Evolutionary conservation across 2,329 filamentous ascomycete species (phyloP).

Genomic region (Arthroderma sp.): DNA sequence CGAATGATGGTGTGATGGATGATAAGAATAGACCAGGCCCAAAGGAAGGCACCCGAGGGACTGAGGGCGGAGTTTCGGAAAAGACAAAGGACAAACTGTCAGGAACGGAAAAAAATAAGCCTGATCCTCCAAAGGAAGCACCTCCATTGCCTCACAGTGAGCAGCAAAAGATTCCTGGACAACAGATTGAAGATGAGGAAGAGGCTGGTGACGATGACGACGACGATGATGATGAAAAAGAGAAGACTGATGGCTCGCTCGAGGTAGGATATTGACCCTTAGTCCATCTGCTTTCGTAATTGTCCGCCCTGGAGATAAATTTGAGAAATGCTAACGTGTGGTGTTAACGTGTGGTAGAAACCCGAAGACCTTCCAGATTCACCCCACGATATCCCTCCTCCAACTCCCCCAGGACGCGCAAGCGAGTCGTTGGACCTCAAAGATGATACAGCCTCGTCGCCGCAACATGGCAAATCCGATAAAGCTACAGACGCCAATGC

Average conservation of each 20-base stretch:
- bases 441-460: background rate
- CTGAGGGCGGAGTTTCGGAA: constrained; percentile 76
- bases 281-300: too few relatives aligned
- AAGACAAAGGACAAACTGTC: constrained; percentile 66
- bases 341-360: constrained; percentile 42
- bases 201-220: constrained; percentile 20
- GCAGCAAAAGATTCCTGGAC: constrained; percentile 48
- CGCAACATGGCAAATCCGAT: constrained; percentile 22
- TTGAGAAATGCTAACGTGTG: too few relatives aligned
- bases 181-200: constrained; percentile 22
- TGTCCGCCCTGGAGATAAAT: too few relatives aligned
- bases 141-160: constrained; percentile 72
- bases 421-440: constrained; percentile 46
- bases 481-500: constrained; percentile 17
- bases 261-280: too few relatives aligned
- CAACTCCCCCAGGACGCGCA: constrained; percentile 49
- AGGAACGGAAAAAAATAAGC: constrained; percentile 59
- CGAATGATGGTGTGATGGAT: constrained; percentile 78
- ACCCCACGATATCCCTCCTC: constrained; percentile 57
- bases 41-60: constrained; percentile 76
- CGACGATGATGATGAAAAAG: constrained; percentile 29
- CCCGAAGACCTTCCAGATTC: constrained; percentile 67
- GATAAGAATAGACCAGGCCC: constrained; percentile 64
- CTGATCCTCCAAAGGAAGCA: constrained; percentile 72
- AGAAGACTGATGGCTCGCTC: constrained; percentile 9